Percentiles rank a stretch among this genome's conserved stretches.
Evolutionary conservation across 257 asterid genomes (phyloP).

Genomic region (Linderniella brevidens): DNA sequence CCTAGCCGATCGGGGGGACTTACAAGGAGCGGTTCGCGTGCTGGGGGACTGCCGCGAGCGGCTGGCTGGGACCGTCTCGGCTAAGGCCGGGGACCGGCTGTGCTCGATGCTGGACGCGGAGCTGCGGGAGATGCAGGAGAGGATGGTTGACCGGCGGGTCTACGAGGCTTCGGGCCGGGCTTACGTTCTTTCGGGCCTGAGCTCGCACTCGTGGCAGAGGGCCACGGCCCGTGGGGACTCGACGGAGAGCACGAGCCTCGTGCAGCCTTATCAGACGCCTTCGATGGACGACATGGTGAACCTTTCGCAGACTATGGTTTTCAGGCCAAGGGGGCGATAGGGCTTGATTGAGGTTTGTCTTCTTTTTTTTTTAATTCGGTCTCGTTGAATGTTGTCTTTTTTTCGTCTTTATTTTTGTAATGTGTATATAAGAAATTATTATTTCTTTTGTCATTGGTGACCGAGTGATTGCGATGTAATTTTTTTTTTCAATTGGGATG

Average conservation of each 20-base stretch:
- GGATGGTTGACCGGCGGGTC: constrained; percentile 55
- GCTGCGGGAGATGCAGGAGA: constrained; percentile 64
- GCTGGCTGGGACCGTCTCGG: constrained; percentile 37
- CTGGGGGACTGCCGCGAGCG: constrained; percentile 36
- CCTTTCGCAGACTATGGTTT: constrained; percentile 54
- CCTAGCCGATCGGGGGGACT: constrained; percentile 61
- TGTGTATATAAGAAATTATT: too few relatives aligned
- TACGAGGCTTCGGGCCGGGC: constrained; percentile 86
- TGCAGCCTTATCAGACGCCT: constrained; percentile 75
- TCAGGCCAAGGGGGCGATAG: constrained; percentile 18
- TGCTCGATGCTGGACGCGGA: constrained; percentile 52
- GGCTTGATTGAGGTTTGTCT: too few relatives aligned
- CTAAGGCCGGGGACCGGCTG: constrained; percentile 47
- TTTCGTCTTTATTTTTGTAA: too few relatives aligned
- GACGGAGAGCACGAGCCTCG: constrained; percentile 74
- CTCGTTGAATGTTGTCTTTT: too few relatives aligned
- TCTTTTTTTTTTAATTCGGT: too few relatives aligned
- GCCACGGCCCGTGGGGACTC: constrained; percentile 33
- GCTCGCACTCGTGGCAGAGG: constrained; percentile 96
- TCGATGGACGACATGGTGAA: constrained; percentile 87
- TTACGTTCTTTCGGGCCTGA: constrained; percentile 73
- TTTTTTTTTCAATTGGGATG: too few relatives aligned
- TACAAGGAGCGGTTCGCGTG: constrained; percentile 35
- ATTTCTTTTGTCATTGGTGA: too few relatives aligned
- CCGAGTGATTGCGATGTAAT: too few relatives aligned